Evolutionary conservation across 345 rosid species (phyloP).

Genomic region (Hypericum androsaemum): DNA sequence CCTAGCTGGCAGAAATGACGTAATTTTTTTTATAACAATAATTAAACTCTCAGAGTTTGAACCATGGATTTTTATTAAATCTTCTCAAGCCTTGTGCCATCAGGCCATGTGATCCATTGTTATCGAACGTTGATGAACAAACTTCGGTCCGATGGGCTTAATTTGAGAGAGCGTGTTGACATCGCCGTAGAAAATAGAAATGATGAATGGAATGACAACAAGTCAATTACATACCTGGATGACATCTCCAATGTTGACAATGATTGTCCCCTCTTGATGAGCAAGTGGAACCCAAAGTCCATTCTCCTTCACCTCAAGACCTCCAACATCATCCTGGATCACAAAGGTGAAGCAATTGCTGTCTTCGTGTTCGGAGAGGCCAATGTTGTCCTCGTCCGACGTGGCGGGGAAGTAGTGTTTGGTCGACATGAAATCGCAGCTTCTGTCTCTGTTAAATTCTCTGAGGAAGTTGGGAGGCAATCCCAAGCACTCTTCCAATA

Average conservation of each 20-base stretch:
- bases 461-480: slow-evolving; percentile 37
- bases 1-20: too few relatives aligned
- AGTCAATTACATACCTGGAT: slow-evolving; percentile 26
- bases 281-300: slow-evolving; percentile 37
- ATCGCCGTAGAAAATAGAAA: background rate
- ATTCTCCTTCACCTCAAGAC: slow-evolving; percentile 32
- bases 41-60: too few relatives aligned
- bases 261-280: slow-evolving; percentile 20
- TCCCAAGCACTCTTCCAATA: slow-evolving; percentile 31
- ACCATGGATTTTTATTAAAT: too few relatives aligned
- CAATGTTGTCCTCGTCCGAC: slow-evolving; percentile 26
- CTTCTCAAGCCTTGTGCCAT: too few relatives aligned
- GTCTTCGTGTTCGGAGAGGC: slow-evolving; percentile 39
- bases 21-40: too few relatives aligned
- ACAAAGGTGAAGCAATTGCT: slow-evolving; percentile 36
- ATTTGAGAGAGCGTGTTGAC: background rate
- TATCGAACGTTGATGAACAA: too few relatives aligned
- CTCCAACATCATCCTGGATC: slow-evolving; percentile 44
- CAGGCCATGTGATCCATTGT: too few relatives aligned
- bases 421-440: slow-evolving; percentile 42
- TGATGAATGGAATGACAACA: background rate
- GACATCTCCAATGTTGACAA: slow-evolving; percentile 40
- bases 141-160: too few relatives aligned
- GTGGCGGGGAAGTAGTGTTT: slow-evolving; percentile 34
- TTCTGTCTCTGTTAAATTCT: slow-evolving; percentile 39